phyloP scores from a whole-genome alignment of 2,329 filamentous ascomycete species.

The Mariannaea elegans region DNA sequence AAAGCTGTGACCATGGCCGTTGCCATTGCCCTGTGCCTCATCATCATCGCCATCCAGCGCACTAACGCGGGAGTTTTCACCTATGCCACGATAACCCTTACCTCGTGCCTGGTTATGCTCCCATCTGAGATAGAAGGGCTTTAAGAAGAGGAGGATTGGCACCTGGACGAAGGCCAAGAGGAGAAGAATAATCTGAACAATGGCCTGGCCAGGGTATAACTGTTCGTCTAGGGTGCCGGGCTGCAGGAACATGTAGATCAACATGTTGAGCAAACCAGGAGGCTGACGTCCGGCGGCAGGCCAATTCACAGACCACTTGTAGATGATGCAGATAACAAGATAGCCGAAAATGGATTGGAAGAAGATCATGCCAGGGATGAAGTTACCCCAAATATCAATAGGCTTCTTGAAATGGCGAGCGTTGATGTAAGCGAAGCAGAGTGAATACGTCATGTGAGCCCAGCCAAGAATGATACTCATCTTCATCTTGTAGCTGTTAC shows the following conservation, averaged over 20 bases:
- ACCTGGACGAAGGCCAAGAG: conserved; percentile 87
- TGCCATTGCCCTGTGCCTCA: conserved; percentile 59
- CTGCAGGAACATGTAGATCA: conserved; percentile 99
- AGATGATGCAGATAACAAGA: conserved; percentile 90
- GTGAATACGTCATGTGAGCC: conserved; percentile 98
- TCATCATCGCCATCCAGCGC: conserved; percentile 91
- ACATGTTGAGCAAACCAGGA: conserved; percentile 94
- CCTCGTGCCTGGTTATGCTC: conserved; percentile 91
- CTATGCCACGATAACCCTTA: conserved; percentile 91
- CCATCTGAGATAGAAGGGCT: conserved; percentile 93
- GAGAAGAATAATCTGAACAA: conserved; percentile 80
- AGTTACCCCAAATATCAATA: conserved; percentile 97
- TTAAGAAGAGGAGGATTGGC: conserved; percentile 89
- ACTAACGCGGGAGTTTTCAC: conserved; percentile 86
- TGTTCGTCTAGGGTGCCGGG: conserved; percentile 78
- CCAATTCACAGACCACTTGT: conserved; percentile 98
- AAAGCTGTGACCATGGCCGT: conserved; percentile 68
- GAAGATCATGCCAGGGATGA: conserved; percentile 98
- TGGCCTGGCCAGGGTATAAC: conserved; percentile 80
- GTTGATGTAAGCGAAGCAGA: conserved; percentile 92
- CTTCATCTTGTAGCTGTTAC: conserved; percentile 99
- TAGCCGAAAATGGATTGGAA: conserved; percentile 99
- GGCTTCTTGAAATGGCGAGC: conserved; percentile 93
- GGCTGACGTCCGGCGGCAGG: conserved; percentile 67
- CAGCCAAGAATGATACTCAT: conserved; percentile 97